Conservation (phyloP, 2,329 filamentous ascomycete species). For the Colletotrichum simmondsii region DNA sequence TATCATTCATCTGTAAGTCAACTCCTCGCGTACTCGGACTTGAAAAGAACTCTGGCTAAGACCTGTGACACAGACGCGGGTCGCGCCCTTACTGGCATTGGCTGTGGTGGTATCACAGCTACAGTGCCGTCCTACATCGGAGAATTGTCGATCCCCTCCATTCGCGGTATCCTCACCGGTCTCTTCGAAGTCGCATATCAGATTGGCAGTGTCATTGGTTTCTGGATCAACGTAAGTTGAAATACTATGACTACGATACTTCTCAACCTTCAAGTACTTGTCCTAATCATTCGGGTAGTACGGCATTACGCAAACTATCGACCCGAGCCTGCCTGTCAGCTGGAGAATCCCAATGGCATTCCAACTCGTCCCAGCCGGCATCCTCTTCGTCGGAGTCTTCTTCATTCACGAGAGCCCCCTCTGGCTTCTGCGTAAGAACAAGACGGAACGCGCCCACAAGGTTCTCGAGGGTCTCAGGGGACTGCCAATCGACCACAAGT, state of each 20-base stretch:
- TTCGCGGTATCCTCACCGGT: slow-evolving; percentile 67
- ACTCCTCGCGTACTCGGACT: too few species aligned
- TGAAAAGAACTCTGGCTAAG: neutral
- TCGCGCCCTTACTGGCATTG: slow-evolving; percentile 67
- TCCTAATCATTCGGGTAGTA: slow-evolving; percentile 37
- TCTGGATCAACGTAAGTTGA: slow-evolving; percentile 53
- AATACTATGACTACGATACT: neutral
- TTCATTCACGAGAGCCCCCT: slow-evolving; percentile 44
- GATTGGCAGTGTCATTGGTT: slow-evolving; percentile 62
- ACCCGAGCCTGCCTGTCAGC: slow-evolving; percentile 43
- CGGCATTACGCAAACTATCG: slow-evolving; percentile 52
- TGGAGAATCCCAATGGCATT: slow-evolving; percentile 63
- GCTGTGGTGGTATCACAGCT: slow-evolving; percentile 62
- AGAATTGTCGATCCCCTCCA: slow-evolving; percentile 68
- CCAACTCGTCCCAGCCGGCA: slow-evolving; percentile 53
- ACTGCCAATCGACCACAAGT: slow-evolving; percentile 51
- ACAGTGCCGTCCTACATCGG: slow-evolving; percentile 72
- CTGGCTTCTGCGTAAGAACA: slow-evolving; percentile 36
- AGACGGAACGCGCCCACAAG: slow-evolving; percentile 39
- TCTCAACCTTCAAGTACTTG: neutral
- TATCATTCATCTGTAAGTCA: slow-evolving; percentile 52
- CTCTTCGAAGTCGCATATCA: slow-evolving; percentile 65
- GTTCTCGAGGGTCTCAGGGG: slow-evolving; percentile 55
- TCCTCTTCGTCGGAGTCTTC: slow-evolving; percentile 56
- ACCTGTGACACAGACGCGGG: slow-evolving; percentile 47